These are phyloP conservation scores for Fusarium sp. DNA, from an alignment of 2,329 filamentous ascomycete species.

Conservation along the genomic window DNA sequence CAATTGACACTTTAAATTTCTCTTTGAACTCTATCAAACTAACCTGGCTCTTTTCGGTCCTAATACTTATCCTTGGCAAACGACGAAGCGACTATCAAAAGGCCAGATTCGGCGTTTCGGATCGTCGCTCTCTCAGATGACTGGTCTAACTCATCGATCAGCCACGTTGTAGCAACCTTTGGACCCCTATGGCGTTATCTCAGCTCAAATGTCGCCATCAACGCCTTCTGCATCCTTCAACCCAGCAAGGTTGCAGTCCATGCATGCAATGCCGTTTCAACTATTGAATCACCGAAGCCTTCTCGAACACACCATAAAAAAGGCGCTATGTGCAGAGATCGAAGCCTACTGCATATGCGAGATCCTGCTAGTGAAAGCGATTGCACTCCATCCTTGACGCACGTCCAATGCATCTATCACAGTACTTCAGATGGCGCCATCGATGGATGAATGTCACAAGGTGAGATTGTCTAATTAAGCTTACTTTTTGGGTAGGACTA, in stretches of 20 bases:
- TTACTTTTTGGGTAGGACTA: not conserved
- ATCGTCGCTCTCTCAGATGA: not conserved
- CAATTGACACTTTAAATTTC: too few relatives aligned
- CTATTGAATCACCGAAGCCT: not conserved
- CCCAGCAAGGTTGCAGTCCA: not conserved
- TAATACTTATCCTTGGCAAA: fast-evolving
- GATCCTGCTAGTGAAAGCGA: not conserved
- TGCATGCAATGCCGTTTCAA: not conserved
- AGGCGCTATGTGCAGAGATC: not conserved
- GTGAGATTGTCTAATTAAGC: not conserved
- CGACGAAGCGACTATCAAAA: fast-evolving
- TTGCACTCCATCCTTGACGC: not conserved
- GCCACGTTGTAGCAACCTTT: fast-evolving
- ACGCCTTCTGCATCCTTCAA: not conserved
- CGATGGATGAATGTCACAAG: not conserved
- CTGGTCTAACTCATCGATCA: fast-evolving
- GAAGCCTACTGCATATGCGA: constrained; percentile 1
- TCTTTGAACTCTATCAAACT: not conserved
- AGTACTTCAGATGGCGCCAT: constrained; percentile 1
- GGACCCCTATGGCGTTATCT: not conserved
- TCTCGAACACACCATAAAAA: not conserved
- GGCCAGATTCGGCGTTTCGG: fast-evolving
- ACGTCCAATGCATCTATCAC: not conserved
- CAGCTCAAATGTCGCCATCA: not conserved
- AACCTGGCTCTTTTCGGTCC: not conserved